Base-by-base conservation (phyloP, 163 green algal genomes). In the Chloromonas sp. region DNA sequence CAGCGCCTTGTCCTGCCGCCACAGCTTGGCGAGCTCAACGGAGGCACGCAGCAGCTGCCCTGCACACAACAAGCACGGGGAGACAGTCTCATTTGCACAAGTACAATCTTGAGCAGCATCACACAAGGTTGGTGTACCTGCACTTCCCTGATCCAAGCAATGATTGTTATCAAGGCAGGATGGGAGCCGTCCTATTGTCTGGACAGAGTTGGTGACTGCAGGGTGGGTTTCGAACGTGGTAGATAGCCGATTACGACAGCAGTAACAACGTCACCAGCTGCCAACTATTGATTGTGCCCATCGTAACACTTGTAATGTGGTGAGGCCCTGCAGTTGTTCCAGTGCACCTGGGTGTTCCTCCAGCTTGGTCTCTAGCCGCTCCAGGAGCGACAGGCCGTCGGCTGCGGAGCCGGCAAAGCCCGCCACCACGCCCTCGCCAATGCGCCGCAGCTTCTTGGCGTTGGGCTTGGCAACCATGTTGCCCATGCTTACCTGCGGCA, bases 11-110 rank as follows among this genome's bases (percentile, higher is more conserved):
- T 99, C 97, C 60, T 96, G 96, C 0, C 97, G 90, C 97, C 97
- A 99, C 59, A 90, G 89, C 88, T 99, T 99, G 59, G 96, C 95
- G 36, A 99, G 90, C 87, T 99, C 97, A 36, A 99, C 96, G 14
- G 95, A 95, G 57, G 95, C 94, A 5, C 97, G 88, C 60, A 93
- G 95, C 78, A 99, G 89, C 90, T 99, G 97, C 1, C 90, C 93
- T 94, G 88, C 76, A 61, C 79, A 83, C 36, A 36, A 36, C 36
- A 36, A 36, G n/a, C 78, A 82, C 36, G 13, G 8, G 15, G 13
- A 13, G 11, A 13, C 11, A 77, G 14, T 77, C 70, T 77, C 13
- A 77, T 36, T 14, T 14, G 13, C 70, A 14, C 70, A 36, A 78
- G 70, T 5, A 81, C 13, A 60, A 81, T 13, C 15, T 81, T 81